phyloP scores from a whole-genome alignment of 306 rosid genomes.

The Begonia fuchsioides region DNA sequence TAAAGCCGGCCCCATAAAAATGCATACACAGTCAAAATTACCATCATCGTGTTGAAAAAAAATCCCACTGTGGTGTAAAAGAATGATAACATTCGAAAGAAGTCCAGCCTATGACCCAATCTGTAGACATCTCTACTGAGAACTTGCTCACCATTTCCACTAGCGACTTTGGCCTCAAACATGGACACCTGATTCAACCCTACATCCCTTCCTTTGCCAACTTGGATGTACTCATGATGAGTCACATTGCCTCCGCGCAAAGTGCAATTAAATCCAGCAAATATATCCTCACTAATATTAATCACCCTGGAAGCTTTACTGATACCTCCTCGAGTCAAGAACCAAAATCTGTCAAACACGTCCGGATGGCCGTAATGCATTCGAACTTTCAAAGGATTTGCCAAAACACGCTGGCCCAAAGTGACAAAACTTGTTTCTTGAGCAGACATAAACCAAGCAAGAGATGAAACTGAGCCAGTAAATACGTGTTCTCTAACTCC shows the following conservation, averaged over 20 bases:
- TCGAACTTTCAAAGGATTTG: constrained; percentile 71
- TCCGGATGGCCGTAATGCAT: constrained; percentile 98
- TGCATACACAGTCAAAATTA: constrained; percentile 62
- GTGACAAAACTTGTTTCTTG: constrained; percentile 93
- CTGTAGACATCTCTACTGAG: constrained; percentile 52
- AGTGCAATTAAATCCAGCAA: constrained; percentile 83
- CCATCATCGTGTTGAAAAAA: constrained; percentile 69
- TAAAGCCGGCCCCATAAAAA: constrained; percentile 72
- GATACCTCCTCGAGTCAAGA: constrained; percentile 74
- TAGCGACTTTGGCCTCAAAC: constrained; percentile 92
- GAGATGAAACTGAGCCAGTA: constrained; percentile 88
- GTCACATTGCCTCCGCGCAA: constrained; percentile 80
- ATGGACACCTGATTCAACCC: constrained; percentile 76
- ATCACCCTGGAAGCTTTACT: constrained; percentile 91
- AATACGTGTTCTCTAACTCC: constrained; percentile 88
- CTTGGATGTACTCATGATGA: constrained; percentile 89
- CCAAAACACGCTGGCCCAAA: constrained; percentile 85
- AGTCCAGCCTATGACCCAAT: constrained; percentile 78
- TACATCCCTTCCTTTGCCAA: constrained; percentile 92
- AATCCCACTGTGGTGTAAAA: constrained; percentile 81
- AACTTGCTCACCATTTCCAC: constrained; percentile 88
- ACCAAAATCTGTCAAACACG: constrained; percentile 85
- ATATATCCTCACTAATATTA: constrained; percentile 85
- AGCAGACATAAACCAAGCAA: constrained; percentile 95
- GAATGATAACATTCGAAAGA: constrained; percentile 72